phyloP scores from a whole-genome alignment of 2,329 filamentous ascomycete genomes.

The Colletotrichum scovillei region DNA sequence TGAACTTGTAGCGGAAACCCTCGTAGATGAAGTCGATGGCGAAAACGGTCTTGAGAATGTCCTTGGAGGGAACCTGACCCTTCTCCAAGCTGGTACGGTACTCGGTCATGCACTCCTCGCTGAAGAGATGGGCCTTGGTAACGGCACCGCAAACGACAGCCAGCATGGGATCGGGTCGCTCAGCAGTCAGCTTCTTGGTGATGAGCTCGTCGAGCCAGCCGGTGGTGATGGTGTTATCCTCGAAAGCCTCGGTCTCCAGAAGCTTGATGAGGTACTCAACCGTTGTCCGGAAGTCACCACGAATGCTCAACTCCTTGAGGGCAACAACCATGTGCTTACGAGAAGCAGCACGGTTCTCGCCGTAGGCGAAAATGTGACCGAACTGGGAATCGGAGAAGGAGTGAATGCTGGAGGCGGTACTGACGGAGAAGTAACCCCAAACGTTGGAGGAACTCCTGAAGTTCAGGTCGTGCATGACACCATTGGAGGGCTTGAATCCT shows the following conservation, averaged over 20 bases:
- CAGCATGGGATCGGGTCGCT: constrained; percentile 91
- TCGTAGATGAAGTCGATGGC: constrained; percentile 99
- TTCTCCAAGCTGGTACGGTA: constrained; percentile 92
- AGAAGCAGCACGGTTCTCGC: constrained; percentile 95
- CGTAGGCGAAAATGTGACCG: constrained; percentile 98
- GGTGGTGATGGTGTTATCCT: constrained; percentile 99
- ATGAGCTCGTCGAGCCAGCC: constrained; percentile 99
- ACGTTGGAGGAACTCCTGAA: constrained; percentile 99
- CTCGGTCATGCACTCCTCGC: constrained; percentile 86
- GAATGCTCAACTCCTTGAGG: constrained; percentile 98
- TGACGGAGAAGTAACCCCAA: constrained; percentile 99
- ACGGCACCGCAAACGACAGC: constrained; percentile 96
- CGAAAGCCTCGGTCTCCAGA: constrained; percentile 96
- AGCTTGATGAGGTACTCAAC: constrained; percentile 99
- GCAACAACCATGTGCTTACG: constrained; percentile 99
- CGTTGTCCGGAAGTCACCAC: constrained; percentile 98
- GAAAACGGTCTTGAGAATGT: constrained; percentile 97
- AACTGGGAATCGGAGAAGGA: constrained; percentile 99
- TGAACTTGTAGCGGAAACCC: constrained; percentile 96
- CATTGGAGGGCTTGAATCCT: constrained; percentile 99
- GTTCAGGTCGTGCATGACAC: constrained; percentile 99
- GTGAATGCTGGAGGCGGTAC: constrained; percentile 96
- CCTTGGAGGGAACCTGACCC: constrained; percentile 96
- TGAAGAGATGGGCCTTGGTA: constrained; percentile 94
- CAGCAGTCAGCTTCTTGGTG: constrained; percentile 95